Evolutionary conservation across 805 yeast species (phyloP), one percentile per base, ranked within the genome.

Genomic region (Lipomyces yamanashiensis): DNA sequence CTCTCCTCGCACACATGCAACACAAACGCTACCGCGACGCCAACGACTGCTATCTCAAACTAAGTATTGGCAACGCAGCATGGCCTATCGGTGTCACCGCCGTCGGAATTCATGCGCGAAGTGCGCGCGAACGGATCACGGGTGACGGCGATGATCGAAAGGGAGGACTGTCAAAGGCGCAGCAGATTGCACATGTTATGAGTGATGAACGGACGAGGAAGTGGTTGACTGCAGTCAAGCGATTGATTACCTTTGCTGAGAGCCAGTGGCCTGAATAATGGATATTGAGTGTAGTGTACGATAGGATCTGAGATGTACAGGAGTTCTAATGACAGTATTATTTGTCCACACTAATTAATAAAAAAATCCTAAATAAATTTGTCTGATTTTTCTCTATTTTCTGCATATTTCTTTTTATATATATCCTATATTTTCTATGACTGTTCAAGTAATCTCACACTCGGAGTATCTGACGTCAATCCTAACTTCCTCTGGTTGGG

Each of bases 51-150:
- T 91, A 91, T 70, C 77, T 90, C 79, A 83, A 87, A 66, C 76
- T 91, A 62, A 87, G 93, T 71, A 87, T 91, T 17, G 97, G 97
- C 0, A 89, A 90, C 69, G 90, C 88, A 1, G 92, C 95, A 4
- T 91, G 96, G 96, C 97, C 97, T 1, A 88, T 90, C 67, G 97
- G 97, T 34, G 89, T 91, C 13, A 79, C 85, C 7, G 84, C 84
- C 61, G 88, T 91, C 15, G 91, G 95, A 54, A 89, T 91, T 62
- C 97, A 90, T 73, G 87, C 86, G 10, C 77, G 96, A 64, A 83
- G 86, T 60, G 86, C 88, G 0, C 86, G 84, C 58, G 79, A 81
- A 62, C 84, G 82, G 67, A 82, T 87, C 40, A 80, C 84, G 6
- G 85, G 86, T 19, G 68, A 63, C 37, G 80, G 80, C 52, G 77